Evolutionary conservation across 176 grass and related monocot species (phyloP).

Genomic region (Triticum monococcum): DNA sequence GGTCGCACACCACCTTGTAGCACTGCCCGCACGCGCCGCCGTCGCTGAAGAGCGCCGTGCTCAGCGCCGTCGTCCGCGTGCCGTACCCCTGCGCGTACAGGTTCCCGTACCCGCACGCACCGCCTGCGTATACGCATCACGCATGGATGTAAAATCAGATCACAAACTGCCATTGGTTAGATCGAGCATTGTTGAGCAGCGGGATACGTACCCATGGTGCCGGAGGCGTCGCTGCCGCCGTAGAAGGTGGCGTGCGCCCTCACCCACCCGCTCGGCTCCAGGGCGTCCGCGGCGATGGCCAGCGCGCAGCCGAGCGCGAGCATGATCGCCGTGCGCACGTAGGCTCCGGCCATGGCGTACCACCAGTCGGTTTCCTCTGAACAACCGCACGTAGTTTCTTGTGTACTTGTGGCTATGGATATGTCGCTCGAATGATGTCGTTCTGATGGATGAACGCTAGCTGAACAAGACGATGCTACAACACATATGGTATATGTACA

Average conservation of each 20-base stretch:
- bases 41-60: constrained; percentile 64
- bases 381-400: neutral
- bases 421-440: neutral
- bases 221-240: constrained; percentile 56
- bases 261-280: constrained; percentile 15
- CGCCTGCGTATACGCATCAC: constrained; percentile 19
- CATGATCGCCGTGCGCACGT: neutral
- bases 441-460: neutral
- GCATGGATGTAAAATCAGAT: too few species aligned
- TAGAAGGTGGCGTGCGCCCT: constrained; percentile 52
- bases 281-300: neutral
- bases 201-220: constrained; percentile 47
- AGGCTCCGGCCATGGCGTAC: neutral
- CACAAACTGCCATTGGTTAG: too few species aligned
- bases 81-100: constrained; percentile 56
- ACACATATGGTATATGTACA: neutral
- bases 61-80: constrained; percentile 59
- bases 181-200: too few species aligned
- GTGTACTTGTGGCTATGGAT: neutral
- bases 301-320: neutral
- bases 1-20: constrained; percentile 65
- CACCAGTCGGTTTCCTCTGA: neutral
- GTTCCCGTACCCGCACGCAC: constrained; percentile 64
- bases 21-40: constrained; percentile 67
- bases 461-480: neutral